phyloP scores from a whole-genome alignment of 2,329 filamentous ascomycete species.

The Xylariaceae sp. region DNA sequence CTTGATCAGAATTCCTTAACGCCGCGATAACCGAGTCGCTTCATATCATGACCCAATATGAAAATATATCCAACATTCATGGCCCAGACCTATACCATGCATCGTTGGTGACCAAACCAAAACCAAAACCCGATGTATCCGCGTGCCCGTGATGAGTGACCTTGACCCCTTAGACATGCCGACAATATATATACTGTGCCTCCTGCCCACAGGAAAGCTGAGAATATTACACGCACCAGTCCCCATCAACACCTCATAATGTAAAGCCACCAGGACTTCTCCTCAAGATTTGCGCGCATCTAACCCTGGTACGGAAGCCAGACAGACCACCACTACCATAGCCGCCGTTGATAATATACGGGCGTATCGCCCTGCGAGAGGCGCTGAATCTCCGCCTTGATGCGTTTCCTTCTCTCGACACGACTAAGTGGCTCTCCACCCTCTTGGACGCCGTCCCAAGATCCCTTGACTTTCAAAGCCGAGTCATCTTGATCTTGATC shows the following conservation, averaged over 20 bases:
- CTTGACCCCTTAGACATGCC: not conserved
- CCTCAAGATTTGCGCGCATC: no score
- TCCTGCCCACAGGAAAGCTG: not conserved
- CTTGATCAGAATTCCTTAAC: not conserved
- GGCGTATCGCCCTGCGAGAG: conserved; percentile 54
- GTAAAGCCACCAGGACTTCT: not conserved
- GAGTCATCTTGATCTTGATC: not conserved
- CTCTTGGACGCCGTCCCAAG: conserved; percentile 44
- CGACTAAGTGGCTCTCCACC: conserved; percentile 56
- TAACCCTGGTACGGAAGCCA: no score
- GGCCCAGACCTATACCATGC: not conserved
- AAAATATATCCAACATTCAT: conserved; percentile 3
- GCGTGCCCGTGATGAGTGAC: not conserved
- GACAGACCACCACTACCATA: conserved; percentile 55
- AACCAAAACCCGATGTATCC: conserved; percentile 3
- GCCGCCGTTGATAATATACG: conserved; percentile 61
- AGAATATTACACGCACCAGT: no score
- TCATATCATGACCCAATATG: not conserved
- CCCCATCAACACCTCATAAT: no score
- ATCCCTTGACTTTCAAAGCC: conserved; percentile 24
- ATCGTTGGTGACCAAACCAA: no score
- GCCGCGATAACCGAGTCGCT: not conserved
- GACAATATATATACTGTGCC: not conserved
- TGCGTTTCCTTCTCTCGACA: conserved; percentile 61
- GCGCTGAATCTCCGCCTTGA: conserved; percentile 63